Evolutionary conservation across 257 asterid genomes (phyloP), one percentile per base, ranked within the genome.

Genomic region (Solanum pimpinellifolium): DNA sequence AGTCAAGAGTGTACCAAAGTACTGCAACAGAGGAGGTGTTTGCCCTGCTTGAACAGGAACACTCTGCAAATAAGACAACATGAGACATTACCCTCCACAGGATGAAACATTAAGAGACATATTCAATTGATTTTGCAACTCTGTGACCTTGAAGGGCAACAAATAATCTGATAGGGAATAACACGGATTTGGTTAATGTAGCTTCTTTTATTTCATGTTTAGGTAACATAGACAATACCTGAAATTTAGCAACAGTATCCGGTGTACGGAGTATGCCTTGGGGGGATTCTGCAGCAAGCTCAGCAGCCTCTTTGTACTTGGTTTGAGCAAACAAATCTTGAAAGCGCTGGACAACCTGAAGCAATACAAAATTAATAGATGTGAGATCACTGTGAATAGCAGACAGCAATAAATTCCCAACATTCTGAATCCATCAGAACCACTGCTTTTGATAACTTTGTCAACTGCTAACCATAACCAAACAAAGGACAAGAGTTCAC

Each of bases 1-100:
- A 35, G 99, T 97, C 84, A 97, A 87, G 88, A 97, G 91, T 72
- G 99, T 97, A 75, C 99, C 99, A 92, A 97, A 97, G 85, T 97
- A 97, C 92, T 97, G 99, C 92, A 97, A 93, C 93, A 97, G 88
- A 68, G 99, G 99, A 15, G 99, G 99, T 29, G 99, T 97, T 91
- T 96, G 98, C 89, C 99, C 99, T 91, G 98, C 95, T 93, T 97
- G 99, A 90, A 96, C 99, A 89, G 99, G 99, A 87, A 97, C 99
- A 86, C 99, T 97, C 99, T 97, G 93, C 90, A 91, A 88, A 88
- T 41, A 84, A 59, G 27, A 66, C 62, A 84, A 37, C 35, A 86
- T 49, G 59, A 21, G 39, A 74, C 41, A 35, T 86, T 49, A 86
- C 15, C 25, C 29, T 81, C 35, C 46, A 81, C 31, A 81, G 66